Evolutionary conservation across 139 green algal genomes (phyloP).

Genomic region (Mesostigma viride): DNA sequence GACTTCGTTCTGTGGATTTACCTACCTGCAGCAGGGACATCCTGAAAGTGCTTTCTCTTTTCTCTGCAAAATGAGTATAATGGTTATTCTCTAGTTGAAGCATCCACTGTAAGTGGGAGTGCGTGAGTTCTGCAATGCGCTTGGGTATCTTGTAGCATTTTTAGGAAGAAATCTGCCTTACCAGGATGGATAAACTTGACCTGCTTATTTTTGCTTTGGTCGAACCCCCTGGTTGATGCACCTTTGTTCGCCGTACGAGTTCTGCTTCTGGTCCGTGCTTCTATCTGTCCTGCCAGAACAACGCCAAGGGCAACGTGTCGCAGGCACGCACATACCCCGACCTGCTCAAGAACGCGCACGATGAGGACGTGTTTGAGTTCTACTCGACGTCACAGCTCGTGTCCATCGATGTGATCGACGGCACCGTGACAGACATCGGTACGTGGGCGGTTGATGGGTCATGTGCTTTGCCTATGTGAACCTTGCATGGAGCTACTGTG

Average conservation of each 20-base stretch:
- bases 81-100: too few relatives aligned
- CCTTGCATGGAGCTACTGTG: neutral
- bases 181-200: slow-evolving; percentile 4
- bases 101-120: too few relatives aligned
- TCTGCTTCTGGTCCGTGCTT: too few relatives aligned
- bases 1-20: neutral
- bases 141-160: slow-evolving; percentile 6
- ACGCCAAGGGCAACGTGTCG: slow-evolving; percentile 37
- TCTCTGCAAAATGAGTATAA: too few relatives aligned
- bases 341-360: slow-evolving; percentile 76
- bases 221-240: too few relatives aligned
- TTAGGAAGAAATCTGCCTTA: neutral
- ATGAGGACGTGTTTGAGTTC: slow-evolving; percentile 82
- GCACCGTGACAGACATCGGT: slow-evolving; percentile 27
- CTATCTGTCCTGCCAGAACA: neutral
- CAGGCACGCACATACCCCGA: slow-evolving; percentile 87
- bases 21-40: too few relatives aligned
- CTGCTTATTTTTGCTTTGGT: neutral
- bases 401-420: slow-evolving; percentile 41
- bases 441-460: neutral
- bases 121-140: neutral
- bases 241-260: too few relatives aligned
- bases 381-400: slow-evolving; percentile 60
- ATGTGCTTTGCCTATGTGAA: too few relatives aligned
- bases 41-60: too few relatives aligned